Conservation (phyloP, 306 rosid genomes). For the Trifolium pratense region DNA sequence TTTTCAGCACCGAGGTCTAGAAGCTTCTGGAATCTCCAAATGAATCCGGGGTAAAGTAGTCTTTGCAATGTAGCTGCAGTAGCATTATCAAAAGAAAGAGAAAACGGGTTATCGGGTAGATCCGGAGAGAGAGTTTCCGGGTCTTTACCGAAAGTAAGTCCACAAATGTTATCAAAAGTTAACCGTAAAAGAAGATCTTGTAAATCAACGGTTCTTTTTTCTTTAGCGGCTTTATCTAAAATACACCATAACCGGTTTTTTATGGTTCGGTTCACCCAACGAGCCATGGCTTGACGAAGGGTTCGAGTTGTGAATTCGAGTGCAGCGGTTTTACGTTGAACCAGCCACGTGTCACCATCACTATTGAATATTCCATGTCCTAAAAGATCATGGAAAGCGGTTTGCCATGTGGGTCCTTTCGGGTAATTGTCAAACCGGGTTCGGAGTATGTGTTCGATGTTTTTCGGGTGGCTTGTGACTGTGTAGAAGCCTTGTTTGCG, state of each 20-base stretch:
- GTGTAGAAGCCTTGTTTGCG: conserved; percentile 70
- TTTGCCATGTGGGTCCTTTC: conserved; percentile 85
- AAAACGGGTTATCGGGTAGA: conserved; percentile 61
- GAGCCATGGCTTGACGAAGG: conserved; percentile 85
- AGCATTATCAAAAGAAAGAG: conserved; percentile 75
- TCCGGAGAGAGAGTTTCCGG: conserved; percentile 83
- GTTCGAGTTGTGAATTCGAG: conserved; percentile 90
- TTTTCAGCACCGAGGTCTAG: conserved; percentile 62
- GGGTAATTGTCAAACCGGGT: conserved; percentile 87
- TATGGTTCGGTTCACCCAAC: conserved; percentile 93
- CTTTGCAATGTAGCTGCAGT: conserved; percentile 84
- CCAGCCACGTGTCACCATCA: conserved; percentile 91
- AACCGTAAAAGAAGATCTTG: conserved; percentile 83
- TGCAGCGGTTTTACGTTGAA: conserved; percentile 96
- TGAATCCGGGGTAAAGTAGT: conserved; percentile 69
- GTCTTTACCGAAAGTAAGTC: conserved; percentile 90
- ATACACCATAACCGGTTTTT: conserved; percentile 79
- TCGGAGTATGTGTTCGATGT: conserved; percentile 81
- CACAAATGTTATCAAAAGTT: conserved; percentile 92
- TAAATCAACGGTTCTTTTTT: conserved; percentile 63
- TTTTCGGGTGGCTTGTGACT: conserved; percentile 75
- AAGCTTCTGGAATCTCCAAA: conserved; percentile 71
- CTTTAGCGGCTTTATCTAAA: conserved; percentile 66
- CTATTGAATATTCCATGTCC: conserved; percentile 96
- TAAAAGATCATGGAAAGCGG: conserved; percentile 84